phyloP scores from a whole-genome alignment of 2,329 filamentous ascomycete genomes.

The Neophaeococcomyces aloes region DNA sequence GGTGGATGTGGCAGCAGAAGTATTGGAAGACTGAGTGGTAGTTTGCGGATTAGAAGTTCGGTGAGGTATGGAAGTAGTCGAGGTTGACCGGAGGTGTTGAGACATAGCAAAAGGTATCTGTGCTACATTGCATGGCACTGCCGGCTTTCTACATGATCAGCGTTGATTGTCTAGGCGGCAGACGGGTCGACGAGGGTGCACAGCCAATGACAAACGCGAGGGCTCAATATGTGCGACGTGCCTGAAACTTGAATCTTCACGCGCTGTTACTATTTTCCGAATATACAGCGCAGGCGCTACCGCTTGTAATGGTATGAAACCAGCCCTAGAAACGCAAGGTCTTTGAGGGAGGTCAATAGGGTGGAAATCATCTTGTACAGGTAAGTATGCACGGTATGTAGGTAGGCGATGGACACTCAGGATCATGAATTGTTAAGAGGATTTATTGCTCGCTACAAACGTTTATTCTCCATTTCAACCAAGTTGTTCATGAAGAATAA shows the following conservation, averaged over 20 bases:
- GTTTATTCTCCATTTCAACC: no score
- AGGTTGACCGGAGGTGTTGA: conserved; percentile 2
- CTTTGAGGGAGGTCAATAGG: background rate
- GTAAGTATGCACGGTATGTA: no score
- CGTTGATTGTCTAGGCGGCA: background rate
- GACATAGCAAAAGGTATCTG: conserved; percentile 4
- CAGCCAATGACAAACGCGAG: background rate
- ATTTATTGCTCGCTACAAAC: no score
- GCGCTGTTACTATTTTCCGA: no score
- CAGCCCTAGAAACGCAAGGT: background rate
- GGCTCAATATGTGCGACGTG: no score
- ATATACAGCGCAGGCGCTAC: no score
- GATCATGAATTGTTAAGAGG: no score
- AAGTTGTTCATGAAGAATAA: background rate
- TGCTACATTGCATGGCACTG: background rate
- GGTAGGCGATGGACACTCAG: no score
- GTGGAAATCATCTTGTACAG: background rate
- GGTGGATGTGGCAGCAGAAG: conserved; percentile 14
- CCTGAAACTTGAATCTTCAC: no score
- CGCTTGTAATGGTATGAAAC: no score
- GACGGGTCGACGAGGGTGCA: background rate
- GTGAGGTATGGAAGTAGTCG: conserved; percentile 8
- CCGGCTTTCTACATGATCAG: conserved; percentile 6
- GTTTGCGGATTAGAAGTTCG: conserved; percentile 9
- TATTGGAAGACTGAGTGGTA: conserved; percentile 14